A percentile compares a stretch with the other conserved stretches of the same genome.
phyloP scores from a whole-genome alignment of 2,329 filamentous ascomycete genomes.

The Penicillium sp. region DNA sequence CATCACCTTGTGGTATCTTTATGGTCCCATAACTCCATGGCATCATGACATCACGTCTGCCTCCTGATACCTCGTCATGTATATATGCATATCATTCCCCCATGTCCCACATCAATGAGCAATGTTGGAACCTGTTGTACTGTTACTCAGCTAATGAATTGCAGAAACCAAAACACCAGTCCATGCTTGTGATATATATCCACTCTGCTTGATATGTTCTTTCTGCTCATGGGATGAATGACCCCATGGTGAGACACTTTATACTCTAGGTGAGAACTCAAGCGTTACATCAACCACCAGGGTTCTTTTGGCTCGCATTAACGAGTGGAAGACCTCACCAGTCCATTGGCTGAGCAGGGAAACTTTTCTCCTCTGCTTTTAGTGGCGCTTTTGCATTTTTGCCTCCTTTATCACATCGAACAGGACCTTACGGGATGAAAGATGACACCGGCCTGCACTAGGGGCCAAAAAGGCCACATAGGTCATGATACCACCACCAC shows the following conservation, averaged over 20 bases:
- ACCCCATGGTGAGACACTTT: background rate
- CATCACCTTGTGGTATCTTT: background rate
- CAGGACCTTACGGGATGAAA: background rate
- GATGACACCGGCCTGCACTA: background rate
- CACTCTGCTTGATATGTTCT: background rate
- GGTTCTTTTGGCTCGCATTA: background rate
- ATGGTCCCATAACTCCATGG: background rate
- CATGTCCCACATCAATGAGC: background rate
- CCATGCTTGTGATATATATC: background rate
- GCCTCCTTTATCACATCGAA: background rate
- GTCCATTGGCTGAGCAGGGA: background rate
- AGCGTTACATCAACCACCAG: background rate
- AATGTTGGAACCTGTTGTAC: background rate
- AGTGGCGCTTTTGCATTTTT: background rate
- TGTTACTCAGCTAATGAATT: background rate
- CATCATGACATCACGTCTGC: background rate
- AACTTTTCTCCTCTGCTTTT: background rate
- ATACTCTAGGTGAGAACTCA: background rate
- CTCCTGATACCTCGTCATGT: background rate
- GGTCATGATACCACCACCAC: background rate
- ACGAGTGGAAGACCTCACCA: slow-evolving; percentile 3
- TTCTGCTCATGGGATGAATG: background rate
- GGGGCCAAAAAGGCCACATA: background rate
- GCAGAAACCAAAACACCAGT: background rate
- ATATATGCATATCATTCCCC: background rate